Conservation (phyloP, 2,329 filamentous ascomycete genomes). For the Ophiostoma sp. region DNA sequence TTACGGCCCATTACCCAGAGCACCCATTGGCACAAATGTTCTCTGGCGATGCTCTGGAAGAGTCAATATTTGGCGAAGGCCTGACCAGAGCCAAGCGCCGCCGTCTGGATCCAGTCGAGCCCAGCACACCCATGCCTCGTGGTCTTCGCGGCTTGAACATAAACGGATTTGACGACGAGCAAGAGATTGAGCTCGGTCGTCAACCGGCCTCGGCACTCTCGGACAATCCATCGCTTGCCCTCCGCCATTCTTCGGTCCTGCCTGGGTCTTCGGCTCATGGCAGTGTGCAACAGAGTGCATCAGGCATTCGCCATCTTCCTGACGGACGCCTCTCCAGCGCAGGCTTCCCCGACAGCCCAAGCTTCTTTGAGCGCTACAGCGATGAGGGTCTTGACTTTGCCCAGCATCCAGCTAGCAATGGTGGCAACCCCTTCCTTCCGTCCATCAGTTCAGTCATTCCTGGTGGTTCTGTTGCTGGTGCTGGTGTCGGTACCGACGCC, state of each 20-base stretch:
- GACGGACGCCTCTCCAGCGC: slow-evolving; percentile 37
- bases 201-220: slow-evolving; percentile 65
- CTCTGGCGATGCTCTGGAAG: slow-evolving; percentile 26
- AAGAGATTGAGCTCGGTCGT: slow-evolving; percentile 63
- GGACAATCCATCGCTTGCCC: slow-evolving; percentile 57
- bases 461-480: not conserved
- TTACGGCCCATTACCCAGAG: not conserved
- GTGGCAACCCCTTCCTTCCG: not conserved
- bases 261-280: slow-evolving; percentile 47
- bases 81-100: slow-evolving; percentile 31
- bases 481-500: not conserved
- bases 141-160: not conserved
- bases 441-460: slow-evolving; percentile 5
- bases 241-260: slow-evolving; percentile 48
- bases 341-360: slow-evolving; percentile 26
- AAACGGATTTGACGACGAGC: slow-evolving; percentile 33
- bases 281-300: slow-evolving; percentile 31
- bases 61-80: slow-evolving; percentile 19
- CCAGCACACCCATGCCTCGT: slow-evolving; percentile 26
- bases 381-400: slow-evolving; percentile 26
- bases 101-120: not conserved
- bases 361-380: slow-evolving; percentile 31
- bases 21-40: slow-evolving; percentile 28
- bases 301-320: slow-evolving; percentile 40
- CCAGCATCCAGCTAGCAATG: not conserved